These are phyloP conservation scores for Neurospora sp. DNA, from an alignment of 495 filamentous ascomycete genomes.

Conservation along the genomic window DNA sequence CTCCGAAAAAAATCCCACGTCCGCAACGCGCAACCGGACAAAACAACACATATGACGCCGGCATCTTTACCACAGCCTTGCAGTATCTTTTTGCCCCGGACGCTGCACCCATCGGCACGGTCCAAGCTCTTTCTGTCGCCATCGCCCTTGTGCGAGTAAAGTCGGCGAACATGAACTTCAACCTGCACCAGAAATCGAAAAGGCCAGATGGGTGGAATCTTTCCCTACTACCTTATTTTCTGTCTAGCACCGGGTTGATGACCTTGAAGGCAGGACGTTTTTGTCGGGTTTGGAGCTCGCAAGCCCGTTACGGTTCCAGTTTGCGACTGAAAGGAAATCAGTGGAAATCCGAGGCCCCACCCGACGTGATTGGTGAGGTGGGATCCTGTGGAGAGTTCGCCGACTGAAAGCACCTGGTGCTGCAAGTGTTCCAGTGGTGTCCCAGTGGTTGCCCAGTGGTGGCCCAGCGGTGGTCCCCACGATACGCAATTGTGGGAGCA, in stretches of 20 bases:
- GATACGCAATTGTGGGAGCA: neutral
- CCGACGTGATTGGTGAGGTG: neutral
- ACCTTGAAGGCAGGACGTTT: neutral
- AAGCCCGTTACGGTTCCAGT: neutral
- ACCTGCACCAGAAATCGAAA: neutral
- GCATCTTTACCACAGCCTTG: neutral
- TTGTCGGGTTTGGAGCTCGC: neutral
- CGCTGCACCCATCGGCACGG: neutral
- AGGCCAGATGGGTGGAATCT: neutral
- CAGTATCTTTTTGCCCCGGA: neutral
- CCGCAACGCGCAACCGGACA: neutral
- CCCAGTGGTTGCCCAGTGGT: neutral
- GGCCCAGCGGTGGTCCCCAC: neutral
- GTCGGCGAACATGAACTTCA: neutral
- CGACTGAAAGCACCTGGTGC: neutral
- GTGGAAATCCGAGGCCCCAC: neutral
- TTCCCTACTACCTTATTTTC: neutral
- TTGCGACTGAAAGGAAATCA: neutral
- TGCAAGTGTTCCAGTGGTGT: neutral
- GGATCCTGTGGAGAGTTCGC: neutral
- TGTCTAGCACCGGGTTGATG: neutral
- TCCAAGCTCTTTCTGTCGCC: neutral
- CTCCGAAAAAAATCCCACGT: neutral
- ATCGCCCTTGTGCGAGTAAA: neutral
- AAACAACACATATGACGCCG: neutral